Percentiles rank a stretch among this genome's conserved stretches.
These are phyloP conservation scores for Suillus discolor DNA, from an alignment of 768 basidiomycete genomes.

Conservation along the genomic window DNA sequence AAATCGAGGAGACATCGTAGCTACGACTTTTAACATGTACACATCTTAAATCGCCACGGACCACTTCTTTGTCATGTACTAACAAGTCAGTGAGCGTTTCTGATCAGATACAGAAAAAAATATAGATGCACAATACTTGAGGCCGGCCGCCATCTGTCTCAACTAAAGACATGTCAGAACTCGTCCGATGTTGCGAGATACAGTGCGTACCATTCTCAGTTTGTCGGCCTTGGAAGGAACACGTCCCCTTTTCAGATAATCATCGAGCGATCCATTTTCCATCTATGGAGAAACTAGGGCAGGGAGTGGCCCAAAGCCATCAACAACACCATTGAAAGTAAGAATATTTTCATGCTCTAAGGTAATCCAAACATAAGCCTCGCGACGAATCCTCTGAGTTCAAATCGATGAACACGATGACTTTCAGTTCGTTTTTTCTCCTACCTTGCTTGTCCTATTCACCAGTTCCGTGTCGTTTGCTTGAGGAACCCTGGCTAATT, in stretches of 20 bases:
- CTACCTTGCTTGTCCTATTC: not conserved
- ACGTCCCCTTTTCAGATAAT: constrained; percentile 24
- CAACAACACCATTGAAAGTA: constrained; percentile 17
- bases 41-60: constrained; percentile 9
- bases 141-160: not conserved
- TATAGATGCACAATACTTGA: constrained; percentile 9
- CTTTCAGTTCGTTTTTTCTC: not conserved
- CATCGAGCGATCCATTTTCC: constrained; percentile 31
- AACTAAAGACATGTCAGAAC: not conserved
- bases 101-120: too few relatives aligned
- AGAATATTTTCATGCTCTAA: constrained; percentile 21
- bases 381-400: not conserved
- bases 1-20: not conserved
- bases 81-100: not conserved
- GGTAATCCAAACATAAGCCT: constrained; percentile 2
- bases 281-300: constrained; percentile 30
- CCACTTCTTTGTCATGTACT: constrained; percentile 10
- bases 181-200: not conserved
- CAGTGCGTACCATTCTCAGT: constrained; percentile 18
- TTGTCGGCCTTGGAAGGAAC: constrained; percentile 7
- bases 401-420: not conserved
- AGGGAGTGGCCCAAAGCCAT: constrained; percentile 22
- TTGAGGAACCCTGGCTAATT: constrained; percentile 1
- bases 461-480: not conserved
- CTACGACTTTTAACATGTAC: constrained; percentile 10